Evolutionary conservation across 768 basidiomycete species (phyloP).

Genomic region (Wakefieldia striispora): DNA sequence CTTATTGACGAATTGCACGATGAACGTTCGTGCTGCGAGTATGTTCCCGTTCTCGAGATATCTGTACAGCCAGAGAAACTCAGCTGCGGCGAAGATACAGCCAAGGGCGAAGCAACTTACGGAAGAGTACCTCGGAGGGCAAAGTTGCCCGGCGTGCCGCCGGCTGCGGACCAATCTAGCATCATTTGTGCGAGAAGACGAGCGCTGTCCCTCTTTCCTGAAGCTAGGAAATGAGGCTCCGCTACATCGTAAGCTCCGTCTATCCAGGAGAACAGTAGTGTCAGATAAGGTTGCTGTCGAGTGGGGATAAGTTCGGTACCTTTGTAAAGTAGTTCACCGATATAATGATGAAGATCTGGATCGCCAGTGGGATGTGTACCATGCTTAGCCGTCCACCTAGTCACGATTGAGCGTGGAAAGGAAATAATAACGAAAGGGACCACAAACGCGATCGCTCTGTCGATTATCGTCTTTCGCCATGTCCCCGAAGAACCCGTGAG

Average conservation of each 20-base stretch:
- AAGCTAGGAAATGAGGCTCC: conserved; percentile 79
- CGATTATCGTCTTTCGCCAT: conserved; percentile 91
- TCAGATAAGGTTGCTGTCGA: conserved; percentile 1
- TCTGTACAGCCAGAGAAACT: conserved; percentile 35
- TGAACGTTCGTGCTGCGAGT: conserved; percentile 91
- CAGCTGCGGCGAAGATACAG: neutral
- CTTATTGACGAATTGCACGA: conserved; percentile 71
- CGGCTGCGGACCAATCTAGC: conserved; percentile 68
- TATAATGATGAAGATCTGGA: conserved; percentile 81
- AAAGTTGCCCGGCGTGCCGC: conserved; percentile 63
- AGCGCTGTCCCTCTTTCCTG: conserved; percentile 88
- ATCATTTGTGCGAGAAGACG: conserved; percentile 84
- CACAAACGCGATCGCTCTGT: conserved; percentile 77
- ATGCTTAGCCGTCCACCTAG: conserved; percentile 83
- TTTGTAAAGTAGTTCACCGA: conserved; percentile 86
- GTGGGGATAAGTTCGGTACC: conserved; percentile 42
- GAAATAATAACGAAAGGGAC: conserved; percentile 6
- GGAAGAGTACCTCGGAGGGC: conserved; percentile 85
- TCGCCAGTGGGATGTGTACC: conserved; percentile 86
- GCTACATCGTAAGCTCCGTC: conserved; percentile 76
- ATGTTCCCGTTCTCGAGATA: conserved; percentile 86
- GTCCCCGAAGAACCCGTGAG: conserved; percentile 72
- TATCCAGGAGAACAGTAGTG: conserved; percentile 27
- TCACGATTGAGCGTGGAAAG: conserved; percentile 17
- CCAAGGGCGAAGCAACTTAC: conserved; percentile 38